These are phyloP conservation scores for Aspergillus ruber DNA, from an alignment of 2,329 filamentous ascomycete genomes.

Conservation along the genomic window DNA sequence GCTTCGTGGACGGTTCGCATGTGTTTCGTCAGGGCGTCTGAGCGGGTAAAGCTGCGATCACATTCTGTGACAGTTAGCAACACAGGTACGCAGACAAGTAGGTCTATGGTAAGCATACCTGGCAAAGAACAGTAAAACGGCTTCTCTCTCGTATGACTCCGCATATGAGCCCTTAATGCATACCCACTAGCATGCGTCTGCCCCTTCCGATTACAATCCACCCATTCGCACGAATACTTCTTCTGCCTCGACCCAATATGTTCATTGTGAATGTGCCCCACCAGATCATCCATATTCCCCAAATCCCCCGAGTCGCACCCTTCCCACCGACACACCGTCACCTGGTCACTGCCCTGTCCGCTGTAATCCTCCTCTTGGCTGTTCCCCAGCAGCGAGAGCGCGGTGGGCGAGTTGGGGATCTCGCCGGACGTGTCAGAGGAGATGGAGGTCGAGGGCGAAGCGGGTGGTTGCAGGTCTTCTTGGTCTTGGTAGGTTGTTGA, in stretches of 20 bases:
- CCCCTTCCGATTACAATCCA: constrained; percentile 79
- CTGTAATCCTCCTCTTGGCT: constrained; percentile 57
- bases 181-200: constrained; percentile 92
- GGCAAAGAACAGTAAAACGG: constrained; percentile 95
- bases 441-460: constrained; percentile 60
- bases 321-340: constrained; percentile 72
- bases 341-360: constrained; percentile 64
- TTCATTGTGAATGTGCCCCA: constrained; percentile 81
- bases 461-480: constrained; percentile 32
- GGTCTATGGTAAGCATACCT: constrained; percentile 49
- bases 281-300: constrained; percentile 72
- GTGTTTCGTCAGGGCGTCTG: constrained; percentile 92
- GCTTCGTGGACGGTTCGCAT: constrained; percentile 99
- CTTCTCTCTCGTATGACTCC: constrained; percentile 95
- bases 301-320: constrained; percentile 65
- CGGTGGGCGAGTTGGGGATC: constrained; percentile 65
- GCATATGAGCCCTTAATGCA: constrained; percentile 92
- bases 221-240: constrained; percentile 98
- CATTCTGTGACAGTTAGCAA: constrained; percentile 59
- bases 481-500: constrained; percentile 37
- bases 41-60: constrained; percentile 91
- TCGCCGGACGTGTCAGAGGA: constrained; percentile 88
- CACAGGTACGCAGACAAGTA: background rate
- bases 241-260: constrained; percentile 92
- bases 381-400: constrained; percentile 32